phyloP scores from a whole-genome alignment of 805 yeast species.

The Scheffersomyces lignosus region DNA sequence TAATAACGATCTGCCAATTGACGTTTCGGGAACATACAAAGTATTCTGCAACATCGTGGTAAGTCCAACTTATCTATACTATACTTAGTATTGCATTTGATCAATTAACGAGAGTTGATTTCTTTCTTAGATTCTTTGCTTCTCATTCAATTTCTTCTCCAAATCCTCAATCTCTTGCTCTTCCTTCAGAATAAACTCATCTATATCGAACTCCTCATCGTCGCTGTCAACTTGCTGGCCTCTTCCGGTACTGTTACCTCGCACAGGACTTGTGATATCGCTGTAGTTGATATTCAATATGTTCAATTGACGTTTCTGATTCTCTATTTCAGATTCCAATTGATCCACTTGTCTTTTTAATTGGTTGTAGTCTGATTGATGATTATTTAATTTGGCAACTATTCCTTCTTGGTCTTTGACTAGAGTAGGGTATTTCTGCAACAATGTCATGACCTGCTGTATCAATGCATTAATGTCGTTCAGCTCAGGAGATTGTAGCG shows the following conservation, averaged over 20 bases:
- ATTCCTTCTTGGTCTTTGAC: constrained; percentile 20
- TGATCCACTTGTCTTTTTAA: constrained; percentile 40
- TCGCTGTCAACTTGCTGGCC: constrained; percentile 9
- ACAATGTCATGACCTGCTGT: constrained; percentile 32
- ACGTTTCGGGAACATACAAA: too few species aligned
- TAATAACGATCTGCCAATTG: too few species aligned
- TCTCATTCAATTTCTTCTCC: constrained; percentile 35
- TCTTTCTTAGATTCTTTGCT: constrained; percentile 57
- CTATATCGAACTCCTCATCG: constrained; percentile 26
- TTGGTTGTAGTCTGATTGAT: constrained; percentile 35
- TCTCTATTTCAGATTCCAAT: constrained; percentile 43
- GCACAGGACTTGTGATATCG: constrained; percentile 16
- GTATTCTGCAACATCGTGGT: too few species aligned
- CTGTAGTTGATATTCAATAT: constrained; percentile 29
- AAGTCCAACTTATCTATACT: too few species aligned
- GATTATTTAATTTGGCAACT: constrained; percentile 34
- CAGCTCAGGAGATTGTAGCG: constrained; percentile 12
- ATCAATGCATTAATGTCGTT: constrained; percentile 12
- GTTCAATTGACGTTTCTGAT: constrained; percentile 43
- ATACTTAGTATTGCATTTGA: too few species aligned
- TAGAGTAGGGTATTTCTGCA: constrained; percentile 24
- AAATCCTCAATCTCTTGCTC: constrained; percentile 46
- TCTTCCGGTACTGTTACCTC: constrained; percentile 6
- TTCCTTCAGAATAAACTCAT: constrained; percentile 44
- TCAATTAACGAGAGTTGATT: too few species aligned